phyloP scores from a whole-genome alignment of 495 filamentous ascomycete genomes.

The Darksidea phi region DNA sequence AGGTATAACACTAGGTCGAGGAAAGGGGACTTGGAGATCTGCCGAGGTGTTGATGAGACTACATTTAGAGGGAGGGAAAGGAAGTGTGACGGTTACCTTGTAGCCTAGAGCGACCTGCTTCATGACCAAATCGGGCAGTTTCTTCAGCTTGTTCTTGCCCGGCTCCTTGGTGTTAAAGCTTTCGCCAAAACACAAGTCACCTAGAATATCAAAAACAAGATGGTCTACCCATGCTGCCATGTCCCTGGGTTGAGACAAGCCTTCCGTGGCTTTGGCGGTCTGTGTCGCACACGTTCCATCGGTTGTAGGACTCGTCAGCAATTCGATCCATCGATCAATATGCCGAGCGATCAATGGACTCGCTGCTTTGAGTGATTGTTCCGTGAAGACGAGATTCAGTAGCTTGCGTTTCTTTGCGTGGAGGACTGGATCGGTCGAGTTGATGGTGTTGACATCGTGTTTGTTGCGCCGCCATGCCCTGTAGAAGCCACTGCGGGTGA shows the following conservation, averaged over 20 bases:
- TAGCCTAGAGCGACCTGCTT: slow-evolving; percentile 22
- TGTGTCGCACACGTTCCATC: not conserved
- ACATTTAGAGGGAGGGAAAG: too few species aligned
- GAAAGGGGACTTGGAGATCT: slow-evolving; percentile 7
- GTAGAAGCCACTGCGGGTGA: slow-evolving; percentile 37
- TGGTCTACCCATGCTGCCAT: not conserved
- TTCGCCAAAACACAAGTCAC: slow-evolving; percentile 17
- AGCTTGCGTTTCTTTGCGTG: slow-evolving; percentile 40
- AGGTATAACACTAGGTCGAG: slow-evolving; percentile 13
- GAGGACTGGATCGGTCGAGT: slow-evolving; percentile 24
- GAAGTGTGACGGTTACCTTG: slow-evolving; percentile 1
- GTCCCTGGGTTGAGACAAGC: slow-evolving; percentile 10
- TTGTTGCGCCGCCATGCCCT: slow-evolving; percentile 19
- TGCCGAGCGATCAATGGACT: slow-evolving; percentile 13
- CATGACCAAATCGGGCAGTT: slow-evolving; percentile 34
- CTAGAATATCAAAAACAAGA: slow-evolving; percentile 24
- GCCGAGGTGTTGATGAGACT: not conserved
- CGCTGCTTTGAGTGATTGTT: slow-evolving; percentile 35
- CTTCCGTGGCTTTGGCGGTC: not conserved
- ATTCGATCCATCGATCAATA: slow-evolving; percentile 40
- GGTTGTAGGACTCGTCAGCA: too few species aligned
- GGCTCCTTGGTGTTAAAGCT: slow-evolving; percentile 20
- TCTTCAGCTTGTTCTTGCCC: slow-evolving; percentile 14
- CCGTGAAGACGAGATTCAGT: slow-evolving; percentile 37
- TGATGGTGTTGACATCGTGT: slow-evolving; percentile 30